Conservation (phyloP, 306 rosid genomes). For the Cotoneaster glaucophyllus region DNA sequence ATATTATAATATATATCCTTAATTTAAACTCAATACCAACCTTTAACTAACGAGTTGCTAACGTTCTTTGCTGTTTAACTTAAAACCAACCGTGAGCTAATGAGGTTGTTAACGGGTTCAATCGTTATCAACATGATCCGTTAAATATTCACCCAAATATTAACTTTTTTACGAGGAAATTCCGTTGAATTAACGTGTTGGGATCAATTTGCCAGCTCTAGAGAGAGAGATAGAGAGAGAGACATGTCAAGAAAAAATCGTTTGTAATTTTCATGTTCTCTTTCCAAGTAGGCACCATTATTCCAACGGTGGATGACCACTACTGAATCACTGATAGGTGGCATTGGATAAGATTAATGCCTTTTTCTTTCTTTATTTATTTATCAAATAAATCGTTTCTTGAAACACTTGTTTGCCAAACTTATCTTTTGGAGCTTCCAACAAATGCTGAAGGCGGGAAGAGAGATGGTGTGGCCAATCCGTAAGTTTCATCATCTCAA, state of each 20-base stretch:
- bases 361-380: not conserved
- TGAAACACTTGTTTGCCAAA: not conserved
- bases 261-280: not conserved
- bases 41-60: no score
- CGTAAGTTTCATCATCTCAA: constrained; percentile 32
- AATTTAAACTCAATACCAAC: no score
- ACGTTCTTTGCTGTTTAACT: no score
- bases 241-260: not conserved
- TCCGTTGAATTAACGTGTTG: no score
- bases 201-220: no score
- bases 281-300: not conserved
- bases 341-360: constrained; percentile 1
- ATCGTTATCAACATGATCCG: no score
- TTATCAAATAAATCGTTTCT: not conserved
- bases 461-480: constrained; percentile 48
- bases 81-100: no score
- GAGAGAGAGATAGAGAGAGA: no score
- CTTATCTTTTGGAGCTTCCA: not conserved
- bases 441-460: constrained; percentile 15
- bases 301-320: not conserved
- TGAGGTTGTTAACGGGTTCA: no score
- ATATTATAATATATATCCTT: no score
- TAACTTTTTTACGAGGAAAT: no score
- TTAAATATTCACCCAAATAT: no score
- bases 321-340: not conserved